These are phyloP conservation scores for Fistulinella cinereoalba DNA, from an alignment of 1,284 basidiomycete species.

Conservation along the genomic window DNA sequence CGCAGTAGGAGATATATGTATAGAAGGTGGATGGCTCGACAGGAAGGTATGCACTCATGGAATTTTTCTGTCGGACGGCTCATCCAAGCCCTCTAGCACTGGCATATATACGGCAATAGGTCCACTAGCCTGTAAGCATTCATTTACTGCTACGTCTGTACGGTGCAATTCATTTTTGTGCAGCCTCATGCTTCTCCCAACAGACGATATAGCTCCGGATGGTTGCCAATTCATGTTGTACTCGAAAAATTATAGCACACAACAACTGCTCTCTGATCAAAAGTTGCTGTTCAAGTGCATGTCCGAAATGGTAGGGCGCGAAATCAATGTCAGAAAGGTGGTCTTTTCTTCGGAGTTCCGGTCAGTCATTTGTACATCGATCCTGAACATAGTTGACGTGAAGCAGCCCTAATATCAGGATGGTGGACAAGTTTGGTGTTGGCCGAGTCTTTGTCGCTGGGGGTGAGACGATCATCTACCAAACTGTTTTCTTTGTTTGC, in stretches of 20 bases:
- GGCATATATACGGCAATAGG: slow-evolving; percentile 31
- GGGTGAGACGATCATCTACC: slow-evolving; percentile 30
- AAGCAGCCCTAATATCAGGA: slow-evolving; percentile 31
- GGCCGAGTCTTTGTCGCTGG: too few species aligned
- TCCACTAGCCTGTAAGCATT: slow-evolving; percentile 6
- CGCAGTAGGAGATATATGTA: slow-evolving; percentile 42
- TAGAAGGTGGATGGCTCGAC: slow-evolving; percentile 31
- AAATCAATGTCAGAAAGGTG: slow-evolving; percentile 17
- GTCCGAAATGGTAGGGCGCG: slow-evolving; percentile 8
- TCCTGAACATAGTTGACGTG: slow-evolving; percentile 9
- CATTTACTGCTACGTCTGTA: not conserved
- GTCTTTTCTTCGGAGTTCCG: slow-evolving; percentile 21
- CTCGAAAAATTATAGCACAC: slow-evolving; percentile 25
- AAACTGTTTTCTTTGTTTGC: not conserved
- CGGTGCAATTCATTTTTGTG: not conserved
- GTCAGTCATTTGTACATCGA: slow-evolving; percentile 19
- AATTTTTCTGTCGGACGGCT: not conserved
- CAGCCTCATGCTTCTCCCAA: slow-evolving; percentile 16
- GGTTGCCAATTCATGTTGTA: slow-evolving; percentile 36
- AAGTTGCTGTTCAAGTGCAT: slow-evolving; percentile 17
- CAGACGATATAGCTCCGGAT: slow-evolving; percentile 21
- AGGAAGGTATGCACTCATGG: slow-evolving; percentile 29
- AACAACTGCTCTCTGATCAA: slow-evolving; percentile 25
- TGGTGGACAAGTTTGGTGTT: slow-evolving; percentile 30
- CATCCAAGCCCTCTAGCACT: slow-evolving; percentile 23